These are phyloP conservation scores for Apocynum venetum DNA, from an alignment of 257 asterid species.

Conservation along the genomic window DNA sequence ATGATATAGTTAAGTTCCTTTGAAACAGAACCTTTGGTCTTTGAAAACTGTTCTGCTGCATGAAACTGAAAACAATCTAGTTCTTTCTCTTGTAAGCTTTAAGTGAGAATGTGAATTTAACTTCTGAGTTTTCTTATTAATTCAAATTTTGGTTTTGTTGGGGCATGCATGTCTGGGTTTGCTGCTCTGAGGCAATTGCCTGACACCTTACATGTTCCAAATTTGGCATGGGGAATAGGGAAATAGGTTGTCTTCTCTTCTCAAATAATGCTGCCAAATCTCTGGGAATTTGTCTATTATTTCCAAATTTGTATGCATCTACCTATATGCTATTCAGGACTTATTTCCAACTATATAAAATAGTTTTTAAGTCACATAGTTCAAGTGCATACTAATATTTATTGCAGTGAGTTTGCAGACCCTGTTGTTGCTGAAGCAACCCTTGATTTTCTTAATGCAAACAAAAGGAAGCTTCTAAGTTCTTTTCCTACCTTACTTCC, in stretches of 20 bases:
- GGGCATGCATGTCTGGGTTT: not conserved
- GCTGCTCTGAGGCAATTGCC: not conserved
- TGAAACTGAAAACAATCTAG: not conserved
- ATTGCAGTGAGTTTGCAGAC: conserved; percentile 93
- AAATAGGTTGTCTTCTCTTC: not conserved
- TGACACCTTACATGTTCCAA: not conserved
- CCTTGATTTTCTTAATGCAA: conserved; percentile 65
- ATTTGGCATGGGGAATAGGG: not conserved
- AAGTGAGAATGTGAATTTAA: not conserved
- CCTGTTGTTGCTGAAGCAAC: conserved; percentile 90
- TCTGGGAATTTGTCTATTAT: not conserved
- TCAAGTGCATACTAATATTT: conserved; percentile 24
- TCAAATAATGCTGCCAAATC: not conserved
- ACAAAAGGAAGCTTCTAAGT: conserved; percentile 57
- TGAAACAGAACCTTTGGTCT: not conserved
- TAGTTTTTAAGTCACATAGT: not conserved
- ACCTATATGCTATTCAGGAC: not conserved
- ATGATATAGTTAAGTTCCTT: not conserved
- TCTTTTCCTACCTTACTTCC: conserved; percentile 81
- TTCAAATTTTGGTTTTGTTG: not conserved
- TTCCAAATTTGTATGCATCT: not conserved
- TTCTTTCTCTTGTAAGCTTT: not conserved
- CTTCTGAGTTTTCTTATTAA: not conserved
- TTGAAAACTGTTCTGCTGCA: not conserved
- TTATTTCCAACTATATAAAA: not conserved